Base-by-base conservation (phyloP, 2,329 filamentous ascomycete species). In the Diplodia mutila region DNA sequence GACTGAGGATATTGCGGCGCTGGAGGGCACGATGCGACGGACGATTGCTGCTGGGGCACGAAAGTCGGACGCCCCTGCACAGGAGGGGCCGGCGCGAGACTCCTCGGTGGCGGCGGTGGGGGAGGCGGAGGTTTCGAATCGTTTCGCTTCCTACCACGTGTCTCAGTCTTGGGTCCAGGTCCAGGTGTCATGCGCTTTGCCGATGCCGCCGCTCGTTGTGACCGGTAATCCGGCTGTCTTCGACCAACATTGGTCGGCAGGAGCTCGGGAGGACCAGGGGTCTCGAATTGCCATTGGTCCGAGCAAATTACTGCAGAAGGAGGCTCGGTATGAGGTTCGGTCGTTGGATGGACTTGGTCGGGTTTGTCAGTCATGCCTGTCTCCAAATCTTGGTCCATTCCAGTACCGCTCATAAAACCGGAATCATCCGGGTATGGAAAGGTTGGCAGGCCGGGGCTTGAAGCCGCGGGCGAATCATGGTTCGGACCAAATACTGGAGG, bases 341-440 rank as follows among this genome's bases (percentile, higher is more conserved):
- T 51, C 11, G 64, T 57, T 52, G 39, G 64, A 18, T 39, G 53
- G 14, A 34, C 32, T 67, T 61, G 65, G 11, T 49, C 65, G 21
- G 51, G 39, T 42, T 66, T 66, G 51, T 66, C 51, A 66, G 52
- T n/a, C 5, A 21, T 25, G 51, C 14, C 65, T 70, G 65, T 76
- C 27, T 82, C 80, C 53, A 87, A 85, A 27, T 91, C 87, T 46
- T 90, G 90, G 68, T 92, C 87, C 6, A 89, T 83, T 29, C 90
- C 88, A n/a, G 90, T 86, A n/a, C 90, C 91, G 75, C 91, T 95
- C 86, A 94, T 91, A 74, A 96, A 96, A 1, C 91, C 92, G 16
- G 92, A 94, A 75, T 97, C 92, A 21, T 82, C 82, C 29, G 73
- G 80, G 72, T 75, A 80, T 74, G 84, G 84, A 70, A 89, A 84